A percentile compares a stretch with the other conserved stretches of the same genome.
phyloP scores from a whole-genome alignment of 2,329 filamentous ascomycete genomes.

The Neopestalotiopsis sp. region DNA sequence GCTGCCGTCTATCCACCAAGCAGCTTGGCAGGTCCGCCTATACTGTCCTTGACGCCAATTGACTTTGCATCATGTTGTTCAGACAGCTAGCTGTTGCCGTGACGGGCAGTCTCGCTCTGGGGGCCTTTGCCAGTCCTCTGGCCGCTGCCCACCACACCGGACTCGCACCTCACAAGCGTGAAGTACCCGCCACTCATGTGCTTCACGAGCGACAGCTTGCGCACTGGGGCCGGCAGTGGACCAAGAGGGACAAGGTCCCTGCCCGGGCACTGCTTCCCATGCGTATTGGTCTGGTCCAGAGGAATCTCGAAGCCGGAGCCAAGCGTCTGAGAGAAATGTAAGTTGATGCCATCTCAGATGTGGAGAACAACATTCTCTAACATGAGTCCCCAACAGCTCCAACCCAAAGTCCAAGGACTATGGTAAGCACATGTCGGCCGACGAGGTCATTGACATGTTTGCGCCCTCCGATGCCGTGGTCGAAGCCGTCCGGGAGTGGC shows the following conservation, averaged over 20 bases:
- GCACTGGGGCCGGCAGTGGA: constrained; percentile 33
- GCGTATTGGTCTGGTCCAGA: constrained; percentile 38
- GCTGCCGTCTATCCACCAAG: not conserved
- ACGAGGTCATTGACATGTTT: constrained; percentile 45
- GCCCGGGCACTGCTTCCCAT: constrained; percentile 35
- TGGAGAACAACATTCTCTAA: constrained; percentile 12
- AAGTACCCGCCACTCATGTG: constrained; percentile 32
- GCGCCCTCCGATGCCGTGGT: constrained; percentile 39
- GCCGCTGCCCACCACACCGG: constrained; percentile 7
- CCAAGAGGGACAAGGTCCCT: constrained; percentile 31
- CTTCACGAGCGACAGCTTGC: constrained; percentile 39
- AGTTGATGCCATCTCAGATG: not conserved
- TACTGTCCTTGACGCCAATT: not conserved
- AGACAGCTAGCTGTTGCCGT: constrained; percentile 25
- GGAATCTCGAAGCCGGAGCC: constrained; percentile 37
- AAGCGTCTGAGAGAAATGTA: constrained; percentile 39
- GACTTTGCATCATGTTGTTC: constrained; percentile 24
- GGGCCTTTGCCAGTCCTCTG: constrained; percentile 25
- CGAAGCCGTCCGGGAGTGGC: constrained; percentile 38
- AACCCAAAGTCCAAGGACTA: constrained; percentile 36
- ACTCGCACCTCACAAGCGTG: constrained; percentile 19
- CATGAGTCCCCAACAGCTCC: constrained; percentile 24
- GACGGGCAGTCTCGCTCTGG: constrained; percentile 26
- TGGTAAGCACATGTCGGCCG: constrained; percentile 43
- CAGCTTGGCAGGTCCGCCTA: not conserved